Evolutionary conservation across 1,284 basidiomycete genomes (phyloP).

Genomic region (Farysia itapuensis): DNA sequence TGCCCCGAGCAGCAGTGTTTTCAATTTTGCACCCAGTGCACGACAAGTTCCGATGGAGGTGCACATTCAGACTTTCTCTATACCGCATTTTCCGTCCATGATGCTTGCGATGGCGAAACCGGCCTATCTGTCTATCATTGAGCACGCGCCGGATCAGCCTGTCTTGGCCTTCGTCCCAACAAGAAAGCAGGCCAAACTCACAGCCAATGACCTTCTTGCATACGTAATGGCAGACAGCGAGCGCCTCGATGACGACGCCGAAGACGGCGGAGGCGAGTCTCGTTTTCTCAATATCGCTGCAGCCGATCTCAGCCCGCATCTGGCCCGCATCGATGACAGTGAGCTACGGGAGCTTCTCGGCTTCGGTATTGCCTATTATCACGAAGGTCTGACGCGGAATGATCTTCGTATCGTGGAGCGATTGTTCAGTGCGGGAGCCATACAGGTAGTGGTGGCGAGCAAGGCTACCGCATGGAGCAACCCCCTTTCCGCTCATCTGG

Average conservation of each 20-base stretch:
- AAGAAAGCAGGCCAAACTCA: constrained; percentile 86
- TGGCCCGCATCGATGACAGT: constrained; percentile 79
- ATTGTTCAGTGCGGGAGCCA: constrained; percentile 90
- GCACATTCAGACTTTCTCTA: constrained; percentile 90
- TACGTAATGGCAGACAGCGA: constrained; percentile 88
- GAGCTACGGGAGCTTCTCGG: constrained; percentile 79
- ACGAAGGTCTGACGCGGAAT: constrained; percentile 86
- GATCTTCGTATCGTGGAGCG: constrained; percentile 92
- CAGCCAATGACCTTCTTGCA: constrained; percentile 85
- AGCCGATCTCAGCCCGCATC: constrained; percentile 79
- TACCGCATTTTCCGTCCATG: constrained; percentile 94
- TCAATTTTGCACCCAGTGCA: constrained; percentile 95
- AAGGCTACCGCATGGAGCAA: constrained; percentile 96
- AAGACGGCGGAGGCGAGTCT: constrained; percentile 65
- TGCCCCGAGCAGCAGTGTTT: constrained; percentile 80
- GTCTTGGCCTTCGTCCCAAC: constrained; percentile 92
- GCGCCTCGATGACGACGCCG: constrained; percentile 15
- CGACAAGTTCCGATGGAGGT: constrained; percentile 96
- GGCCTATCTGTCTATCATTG: constrained; percentile 87
- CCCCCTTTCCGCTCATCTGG: constrained; percentile 91
- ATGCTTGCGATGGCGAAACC: constrained; percentile 99
- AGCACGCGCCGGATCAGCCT: constrained; percentile 82
- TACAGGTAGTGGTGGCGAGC: constrained; percentile 89
- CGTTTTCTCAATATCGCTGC: constrained; percentile 88
- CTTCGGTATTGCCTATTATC: constrained; percentile 92